Conservation (phyloP, 2,329 filamentous ascomycete genomes). For the Mycosphaerella arachidis region DNA sequence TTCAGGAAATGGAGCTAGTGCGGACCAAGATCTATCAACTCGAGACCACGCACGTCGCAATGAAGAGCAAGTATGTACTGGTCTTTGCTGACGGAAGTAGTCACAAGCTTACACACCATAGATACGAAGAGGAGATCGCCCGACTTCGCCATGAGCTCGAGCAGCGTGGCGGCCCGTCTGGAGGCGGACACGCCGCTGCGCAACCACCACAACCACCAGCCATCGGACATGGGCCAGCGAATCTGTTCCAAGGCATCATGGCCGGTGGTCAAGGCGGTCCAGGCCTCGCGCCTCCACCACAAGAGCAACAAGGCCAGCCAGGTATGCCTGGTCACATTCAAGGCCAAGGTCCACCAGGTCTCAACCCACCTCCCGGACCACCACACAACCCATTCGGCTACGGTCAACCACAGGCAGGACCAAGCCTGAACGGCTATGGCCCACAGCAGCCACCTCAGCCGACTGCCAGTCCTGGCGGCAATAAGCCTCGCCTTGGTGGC, state of each 20-base stretch:
- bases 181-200: slow-evolving; percentile 68
- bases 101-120: slow-evolving; percentile 38
- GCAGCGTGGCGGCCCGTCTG: slow-evolving; percentile 58
- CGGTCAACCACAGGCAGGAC: slow-evolving; percentile 51
- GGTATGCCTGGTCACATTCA: slow-evolving; percentile 60
- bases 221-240: slow-evolving; percentile 81
- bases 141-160: slow-evolving; percentile 85
- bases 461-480: slow-evolving; percentile 80
- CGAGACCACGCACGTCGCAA: slow-evolving; percentile 79
- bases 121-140: slow-evolving; percentile 88
- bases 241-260: slow-evolving; percentile 95
- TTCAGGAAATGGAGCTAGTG: slow-evolving; percentile 92
- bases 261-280: slow-evolving; percentile 80
- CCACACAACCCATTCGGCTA: slow-evolving; percentile 67
- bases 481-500: slow-evolving; percentile 51
- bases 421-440: slow-evolving; percentile 65
- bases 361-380: slow-evolving; percentile 53
- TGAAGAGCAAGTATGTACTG: slow-evolving; percentile 79
- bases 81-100: background rate
- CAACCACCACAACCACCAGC: slow-evolving; percentile 79
- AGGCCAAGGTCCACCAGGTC: slow-evolving; percentile 64
- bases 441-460: slow-evolving; percentile 78
- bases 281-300: slow-evolving; percentile 65
- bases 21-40: slow-evolving; percentile 88
- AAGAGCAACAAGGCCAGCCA: slow-evolving; percentile 55